Conservation (phyloP, 352 stramenopile species). For the Pythium brachiatum region DNA sequence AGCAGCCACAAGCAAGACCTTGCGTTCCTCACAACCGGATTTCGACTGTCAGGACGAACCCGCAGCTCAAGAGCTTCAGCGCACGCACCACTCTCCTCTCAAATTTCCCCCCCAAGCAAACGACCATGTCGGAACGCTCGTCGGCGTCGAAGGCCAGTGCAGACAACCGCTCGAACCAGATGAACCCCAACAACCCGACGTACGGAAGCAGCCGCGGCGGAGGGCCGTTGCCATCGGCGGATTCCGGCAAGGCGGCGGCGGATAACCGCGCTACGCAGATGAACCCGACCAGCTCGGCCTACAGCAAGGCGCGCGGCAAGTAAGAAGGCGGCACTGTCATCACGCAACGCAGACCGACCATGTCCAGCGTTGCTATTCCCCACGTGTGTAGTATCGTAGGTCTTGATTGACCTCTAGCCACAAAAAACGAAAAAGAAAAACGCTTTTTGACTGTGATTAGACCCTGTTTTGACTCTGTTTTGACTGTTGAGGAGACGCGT, state of each 20-base stretch:
- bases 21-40: neutral
- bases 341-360: too few species aligned
- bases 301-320: constrained; percentile 15
- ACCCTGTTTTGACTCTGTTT: neutral
- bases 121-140: constrained; percentile 8
- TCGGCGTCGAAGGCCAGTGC: constrained; percentile 18
- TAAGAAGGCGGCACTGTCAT: constrained; percentile 3
- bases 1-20: too few species aligned
- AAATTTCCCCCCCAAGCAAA: neutral
- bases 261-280: constrained; percentile 4
- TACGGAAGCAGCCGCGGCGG: constrained; percentile 18
- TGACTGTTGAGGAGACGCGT: neutral
- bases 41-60: too few species aligned
- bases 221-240: constrained; percentile 4
- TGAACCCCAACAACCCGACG: constrained; percentile 19
- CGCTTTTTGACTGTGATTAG: neutral
- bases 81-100: neutral
- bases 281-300: constrained; percentile 11
- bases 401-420: neutral
- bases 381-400: neutral
- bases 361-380: neutral
- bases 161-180: constrained; percentile 7
- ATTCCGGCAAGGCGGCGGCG: neutral
- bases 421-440: neutral
- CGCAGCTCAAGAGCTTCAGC: neutral